Base-by-base conservation (phyloP, 2,329 filamentous ascomycete genomes). In the Claviceps quebecensis region DNA sequence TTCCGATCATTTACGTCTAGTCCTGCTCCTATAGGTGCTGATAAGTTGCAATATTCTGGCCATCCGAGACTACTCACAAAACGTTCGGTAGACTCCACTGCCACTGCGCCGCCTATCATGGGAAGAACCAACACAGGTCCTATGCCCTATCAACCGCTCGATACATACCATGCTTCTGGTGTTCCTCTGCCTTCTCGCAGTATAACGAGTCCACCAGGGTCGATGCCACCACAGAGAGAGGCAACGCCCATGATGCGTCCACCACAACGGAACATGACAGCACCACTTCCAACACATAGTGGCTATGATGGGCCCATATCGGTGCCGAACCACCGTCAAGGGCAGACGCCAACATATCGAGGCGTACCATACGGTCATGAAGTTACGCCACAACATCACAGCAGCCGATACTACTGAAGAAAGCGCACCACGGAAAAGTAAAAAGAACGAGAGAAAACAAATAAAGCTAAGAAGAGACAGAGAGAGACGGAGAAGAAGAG, bases 181-280 rank as follows among this genome's bases (percentile, higher is more conserved):
- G 53, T 59, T 40, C 52, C 58, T 22, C 52, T 52, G 3, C 52
- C 53, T 16, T 54, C 55, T 3, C 52, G 72, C 37, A 74, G 70
- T 51, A 63, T 65, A 29, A 73, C 72, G 14, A 65, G 66, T 1
- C 66, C 67, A 4, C 56, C 43, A 23, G 47, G 43, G 14, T 17
- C 49, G 23, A 49, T 52, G 3, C 44, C 36, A 36, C 34, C 67
- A 14, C 61, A 65, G 26, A 58, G 60, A 9, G 57, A 65, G 26
- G 65, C 61, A 38, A 64, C 61, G 37, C 65, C 63, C 40, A 40
- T 45, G 22, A 65, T 63, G 13, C 63, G 65, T 39, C 58, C 67
- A 29, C 69, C 70, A 1, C 67, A 67, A 55, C 66, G 73, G 48
- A 74, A 70, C 51, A 67, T 74, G 67, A 75, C 72, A 22, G 69